phyloP scores from a whole-genome alignment of 805 yeast species.

The Barnettozyma siamensis region DNA sequence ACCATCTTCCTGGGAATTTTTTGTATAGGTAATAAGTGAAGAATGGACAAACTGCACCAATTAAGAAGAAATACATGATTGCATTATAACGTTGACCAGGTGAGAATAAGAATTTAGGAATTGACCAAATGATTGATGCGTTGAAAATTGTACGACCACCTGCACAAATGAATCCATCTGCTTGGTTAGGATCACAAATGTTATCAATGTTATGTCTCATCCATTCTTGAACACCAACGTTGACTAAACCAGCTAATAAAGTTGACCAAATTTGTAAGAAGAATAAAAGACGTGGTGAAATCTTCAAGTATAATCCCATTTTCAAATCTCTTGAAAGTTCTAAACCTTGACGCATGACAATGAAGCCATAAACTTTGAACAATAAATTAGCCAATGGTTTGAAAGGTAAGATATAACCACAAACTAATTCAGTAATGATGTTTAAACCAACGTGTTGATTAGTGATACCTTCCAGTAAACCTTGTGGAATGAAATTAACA shows the following conservation, averaged over 20 bases:
- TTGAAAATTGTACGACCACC: conserved; percentile 38
- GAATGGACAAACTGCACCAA: too few relatives aligned
- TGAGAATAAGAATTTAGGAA: too few relatives aligned
- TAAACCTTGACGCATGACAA: conserved; percentile 48
- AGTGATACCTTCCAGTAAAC: conserved; percentile 52
- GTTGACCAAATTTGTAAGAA: conserved; percentile 37
- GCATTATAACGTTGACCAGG: too few relatives aligned
- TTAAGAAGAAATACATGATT: too few relatives aligned
- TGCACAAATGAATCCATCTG: conserved; percentile 38
- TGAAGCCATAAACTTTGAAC: conserved; percentile 48
- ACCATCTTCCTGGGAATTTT: too few relatives aligned
- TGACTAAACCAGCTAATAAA: conserved; percentile 32
- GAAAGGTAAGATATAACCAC: conserved; percentile 54
- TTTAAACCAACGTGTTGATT: conserved; percentile 45
- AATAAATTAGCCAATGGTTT: conserved; percentile 48
- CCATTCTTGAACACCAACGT: conserved; percentile 35
- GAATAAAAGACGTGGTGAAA: conserved; percentile 53
- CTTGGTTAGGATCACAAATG: conserved; percentile 34
- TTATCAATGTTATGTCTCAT: conserved; percentile 32
- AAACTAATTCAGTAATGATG: conserved; percentile 52
- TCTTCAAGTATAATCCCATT: conserved; percentile 49
- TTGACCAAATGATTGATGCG: conserved; percentile 49
- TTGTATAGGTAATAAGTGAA: conserved; percentile 49
- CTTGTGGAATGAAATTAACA: conserved; percentile 50
- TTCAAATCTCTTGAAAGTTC: conserved; percentile 46